Percentiles rank a stretch among this genome's conserved stretches.
Evolutionary conservation across 768 basidiomycete genomes (phyloP).

Genomic region (Tubosaeta sp.): DNA sequence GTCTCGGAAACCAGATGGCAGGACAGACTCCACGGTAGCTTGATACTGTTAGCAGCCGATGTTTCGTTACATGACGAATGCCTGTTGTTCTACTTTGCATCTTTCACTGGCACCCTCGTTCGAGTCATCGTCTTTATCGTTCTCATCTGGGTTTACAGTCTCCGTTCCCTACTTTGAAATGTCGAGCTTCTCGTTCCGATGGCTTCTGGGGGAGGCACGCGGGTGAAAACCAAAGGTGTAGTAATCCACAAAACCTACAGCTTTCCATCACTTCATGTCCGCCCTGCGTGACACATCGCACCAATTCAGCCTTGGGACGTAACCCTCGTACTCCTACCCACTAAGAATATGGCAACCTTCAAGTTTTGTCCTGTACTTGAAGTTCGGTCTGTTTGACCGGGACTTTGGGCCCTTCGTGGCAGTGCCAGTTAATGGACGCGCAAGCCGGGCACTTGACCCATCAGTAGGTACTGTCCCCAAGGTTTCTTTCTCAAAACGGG

Average conservation of each 20-base stretch:
- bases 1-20: constrained; percentile 77
- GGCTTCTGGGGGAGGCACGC: constrained; percentile 37
- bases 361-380: constrained; percentile 61
- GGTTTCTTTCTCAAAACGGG: no score
- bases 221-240: neutral
- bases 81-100: constrained; percentile 4
- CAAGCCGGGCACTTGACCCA: no score
- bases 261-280: constrained; percentile 68
- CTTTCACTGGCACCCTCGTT: constrained; percentile 10
- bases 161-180: constrained; percentile 50
- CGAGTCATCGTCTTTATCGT: constrained; percentile 17
- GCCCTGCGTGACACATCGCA: constrained; percentile 67
- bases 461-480: no score
- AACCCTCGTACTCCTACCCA: constrained; percentile 70
- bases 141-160: constrained; percentile 24
- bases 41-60: neutral
- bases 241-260: constrained; percentile 45
- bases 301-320: constrained; percentile 66
- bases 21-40: constrained; percentile 26
- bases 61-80: neutral
- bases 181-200: constrained; percentile 55
- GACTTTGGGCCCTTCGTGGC: no score
- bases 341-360: constrained; percentile 73
- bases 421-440: no score
- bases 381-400: constrained; percentile 1